Evolutionary conservation across 1,139 yeast species (phyloP).

Genomic region (Scheffersomyces parashehatae): DNA sequence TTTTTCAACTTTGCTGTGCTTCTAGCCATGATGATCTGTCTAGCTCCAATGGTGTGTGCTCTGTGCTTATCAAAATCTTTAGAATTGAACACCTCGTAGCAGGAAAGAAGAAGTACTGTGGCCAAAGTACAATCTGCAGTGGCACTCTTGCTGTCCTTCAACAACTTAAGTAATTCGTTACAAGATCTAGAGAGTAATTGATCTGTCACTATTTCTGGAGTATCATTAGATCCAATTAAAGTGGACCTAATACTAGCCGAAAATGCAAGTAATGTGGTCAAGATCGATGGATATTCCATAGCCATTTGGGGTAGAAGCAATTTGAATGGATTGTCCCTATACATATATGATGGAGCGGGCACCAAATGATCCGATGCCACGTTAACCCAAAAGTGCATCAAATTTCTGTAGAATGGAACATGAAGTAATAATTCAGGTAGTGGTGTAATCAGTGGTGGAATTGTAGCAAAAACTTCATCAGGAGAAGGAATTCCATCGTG

Average conservation of each 20-base stretch:
- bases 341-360: slow-evolving; percentile 63
- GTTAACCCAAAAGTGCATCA: slow-evolving; percentile 64
- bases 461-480: slow-evolving; percentile 14
- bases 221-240: slow-evolving; percentile 30
- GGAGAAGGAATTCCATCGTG: slow-evolving; percentile 11
- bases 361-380: slow-evolving; percentile 64
- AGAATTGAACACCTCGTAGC: slow-evolving; percentile 58
- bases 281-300: slow-evolving; percentile 55
- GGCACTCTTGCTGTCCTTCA: slow-evolving; percentile 53
- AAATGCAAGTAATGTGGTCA: slow-evolving; percentile 65
- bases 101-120: slow-evolving; percentile 60
- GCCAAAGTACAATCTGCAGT: slow-evolving; percentile 70
- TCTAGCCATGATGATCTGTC: slow-evolving; percentile 64
- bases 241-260: slow-evolving; percentile 56
- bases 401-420: slow-evolving; percentile 58
- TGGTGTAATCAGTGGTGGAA: slow-evolving; percentile 53
- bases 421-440: slow-evolving; percentile 58
- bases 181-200: slow-evolving; percentile 58
- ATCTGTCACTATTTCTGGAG: slow-evolving; percentile 48
- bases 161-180: slow-evolving; percentile 51
- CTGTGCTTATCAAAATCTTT: slow-evolving; percentile 56
- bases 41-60: slow-evolving; percentile 68
- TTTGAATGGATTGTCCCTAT: slow-evolving; percentile 67
- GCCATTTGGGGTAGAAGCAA: slow-evolving; percentile 71
- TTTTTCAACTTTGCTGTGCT: slow-evolving; percentile 4